Percentiles rank a stretch among this genome's conserved stretches.
Conservation (phyloP, 2,329 filamentous ascomycete species). For the Colletotrichum horii region DNA sequence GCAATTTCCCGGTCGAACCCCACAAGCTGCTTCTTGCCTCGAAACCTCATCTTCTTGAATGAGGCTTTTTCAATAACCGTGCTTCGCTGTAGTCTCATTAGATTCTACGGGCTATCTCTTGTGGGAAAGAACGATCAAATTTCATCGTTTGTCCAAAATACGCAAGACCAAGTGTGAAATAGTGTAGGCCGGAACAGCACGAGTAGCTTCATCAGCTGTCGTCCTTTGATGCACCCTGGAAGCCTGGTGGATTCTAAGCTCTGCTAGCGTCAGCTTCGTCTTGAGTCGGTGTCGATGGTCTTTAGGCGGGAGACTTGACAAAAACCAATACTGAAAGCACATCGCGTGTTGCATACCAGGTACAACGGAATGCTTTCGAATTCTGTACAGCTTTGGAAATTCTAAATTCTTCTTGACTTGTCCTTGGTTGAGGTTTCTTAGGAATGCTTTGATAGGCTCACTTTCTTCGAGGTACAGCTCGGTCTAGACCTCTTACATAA, state of each 20-base stretch:
- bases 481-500: constrained; percentile 6
- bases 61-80: background rate
- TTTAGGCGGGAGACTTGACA: background rate
- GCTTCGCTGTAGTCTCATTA: background rate
- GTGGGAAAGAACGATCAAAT: background rate
- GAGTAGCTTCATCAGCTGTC: background rate
- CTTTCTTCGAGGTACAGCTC: constrained; percentile 4
- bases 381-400: background rate
- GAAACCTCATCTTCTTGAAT: background rate
- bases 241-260: background rate
- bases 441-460: background rate
- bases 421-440: background rate
- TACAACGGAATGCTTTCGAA: background rate
- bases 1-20: background rate
- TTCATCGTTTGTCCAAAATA: background rate
- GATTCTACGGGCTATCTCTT: background rate
- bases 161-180: background rate
- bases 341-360: background rate
- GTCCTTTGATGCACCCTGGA: background rate
- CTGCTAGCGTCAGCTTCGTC: background rate
- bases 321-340: background rate
- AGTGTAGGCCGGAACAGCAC: background rate
- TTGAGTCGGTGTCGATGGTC: background rate
- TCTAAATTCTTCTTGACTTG: background rate
- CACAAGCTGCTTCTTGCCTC: background rate